phyloP scores from a whole-genome alignment of 1,284 basidiomycete genomes.

The Coriolopsis trogii region DNA sequence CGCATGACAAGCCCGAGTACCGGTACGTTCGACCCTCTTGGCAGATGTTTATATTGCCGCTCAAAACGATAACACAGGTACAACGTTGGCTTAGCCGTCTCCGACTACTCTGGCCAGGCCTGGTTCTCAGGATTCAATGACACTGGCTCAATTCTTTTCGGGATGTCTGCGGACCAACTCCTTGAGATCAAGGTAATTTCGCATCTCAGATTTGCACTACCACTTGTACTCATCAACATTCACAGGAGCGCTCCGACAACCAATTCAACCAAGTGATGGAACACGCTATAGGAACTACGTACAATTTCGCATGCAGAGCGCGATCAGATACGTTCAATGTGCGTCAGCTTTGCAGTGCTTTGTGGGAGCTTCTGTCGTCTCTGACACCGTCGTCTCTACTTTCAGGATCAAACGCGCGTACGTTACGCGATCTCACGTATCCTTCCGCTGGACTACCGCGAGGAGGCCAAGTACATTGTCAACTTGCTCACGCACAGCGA shows the following conservation, averaged over 20 bases:
- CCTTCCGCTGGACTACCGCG: constrained; percentile 67
- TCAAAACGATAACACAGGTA: constrained; percentile 60
- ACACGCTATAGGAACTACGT: constrained; percentile 71
- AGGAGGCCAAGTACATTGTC: constrained; percentile 66
- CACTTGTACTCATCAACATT: constrained; percentile 6
- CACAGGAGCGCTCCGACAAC: constrained; percentile 66
- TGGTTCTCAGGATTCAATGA: constrained; percentile 99
- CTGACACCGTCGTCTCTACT: constrained; percentile 1
- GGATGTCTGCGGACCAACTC: constrained; percentile 82
- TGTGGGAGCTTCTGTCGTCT: neutral
- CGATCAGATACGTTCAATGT: constrained; percentile 90
- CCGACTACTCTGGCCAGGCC: constrained; percentile 86
- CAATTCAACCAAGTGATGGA: constrained; percentile 68
- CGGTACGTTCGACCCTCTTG: constrained; percentile 53
- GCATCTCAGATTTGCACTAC: neutral
- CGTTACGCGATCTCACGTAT: constrained; percentile 83
- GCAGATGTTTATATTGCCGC: neutral
- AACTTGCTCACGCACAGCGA: constrained; percentile 40
- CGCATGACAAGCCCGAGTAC: constrained; percentile 76
- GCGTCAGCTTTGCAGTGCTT: constrained; percentile 37
- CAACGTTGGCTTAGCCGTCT: constrained; percentile 86
- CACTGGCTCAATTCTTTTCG: constrained; percentile 78
- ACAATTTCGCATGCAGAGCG: constrained; percentile 86
- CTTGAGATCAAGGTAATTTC: constrained; percentile 64
- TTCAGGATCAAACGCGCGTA: constrained; percentile 79